Percentiles rank a stretch among this genome's conserved stretches.
Evolutionary conservation across 2,329 filamentous ascomycete genomes (phyloP).

Genomic region (Sporothrix curviconia): DNA sequence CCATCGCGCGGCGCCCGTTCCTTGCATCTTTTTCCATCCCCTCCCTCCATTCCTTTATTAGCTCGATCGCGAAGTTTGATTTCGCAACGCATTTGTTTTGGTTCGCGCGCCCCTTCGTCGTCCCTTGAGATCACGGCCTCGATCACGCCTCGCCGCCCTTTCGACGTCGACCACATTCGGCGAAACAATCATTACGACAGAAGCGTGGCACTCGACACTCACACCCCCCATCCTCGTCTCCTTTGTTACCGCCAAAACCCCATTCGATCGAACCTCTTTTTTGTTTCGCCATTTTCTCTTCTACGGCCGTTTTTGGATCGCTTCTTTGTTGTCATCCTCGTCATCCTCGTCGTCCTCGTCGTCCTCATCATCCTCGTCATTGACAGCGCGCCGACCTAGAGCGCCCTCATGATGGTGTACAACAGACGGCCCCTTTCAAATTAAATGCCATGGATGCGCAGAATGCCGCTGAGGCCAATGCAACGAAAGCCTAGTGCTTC

Average conservation of each 20-base stretch:
- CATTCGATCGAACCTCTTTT: neutral
- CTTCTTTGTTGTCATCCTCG: no score
- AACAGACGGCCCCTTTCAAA: constrained; percentile 42
- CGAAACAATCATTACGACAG: no score
- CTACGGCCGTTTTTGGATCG: neutral
- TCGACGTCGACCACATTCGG: no score
- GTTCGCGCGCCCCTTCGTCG: neutral
- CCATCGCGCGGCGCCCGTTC: neutral
- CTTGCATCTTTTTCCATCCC: neutral
- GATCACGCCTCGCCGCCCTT: no score
- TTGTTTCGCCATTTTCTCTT: no score
- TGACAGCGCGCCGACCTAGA: constrained; percentile 28
- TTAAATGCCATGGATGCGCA: constrained; percentile 64
- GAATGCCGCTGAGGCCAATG: constrained; percentile 58
- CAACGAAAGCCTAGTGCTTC: constrained; percentile 53
- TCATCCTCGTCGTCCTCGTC: neutral
- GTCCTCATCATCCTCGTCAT: constrained; percentile 2
- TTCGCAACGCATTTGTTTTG: neutral
- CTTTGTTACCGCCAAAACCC: no score
- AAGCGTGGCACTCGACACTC: no score
- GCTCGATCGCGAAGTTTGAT: neutral
- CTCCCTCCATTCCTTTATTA: neutral
- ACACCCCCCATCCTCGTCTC: no score
- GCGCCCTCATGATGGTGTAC: constrained; percentile 56
- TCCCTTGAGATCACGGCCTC: no score